Evolutionary conservation across 2,329 filamentous ascomycete genomes (phyloP).

Genomic region (Salinomyces thailandicus): DNA sequence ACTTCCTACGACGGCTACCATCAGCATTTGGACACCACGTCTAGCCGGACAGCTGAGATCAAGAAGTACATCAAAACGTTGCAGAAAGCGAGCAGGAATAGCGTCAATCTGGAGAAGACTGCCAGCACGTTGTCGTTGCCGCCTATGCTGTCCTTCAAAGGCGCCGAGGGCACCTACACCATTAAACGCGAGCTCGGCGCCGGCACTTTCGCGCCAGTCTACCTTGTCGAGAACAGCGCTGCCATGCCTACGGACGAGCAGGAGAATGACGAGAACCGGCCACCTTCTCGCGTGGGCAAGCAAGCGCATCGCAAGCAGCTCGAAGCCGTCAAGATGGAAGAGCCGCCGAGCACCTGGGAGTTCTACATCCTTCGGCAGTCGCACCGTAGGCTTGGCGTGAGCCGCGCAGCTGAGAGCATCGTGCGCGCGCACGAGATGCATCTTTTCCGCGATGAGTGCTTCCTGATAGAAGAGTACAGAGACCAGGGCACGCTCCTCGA

Average conservation of each 20-base stretch:
- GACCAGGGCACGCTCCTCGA: slow-evolving; percentile 91
- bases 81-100: slow-evolving; percentile 45
- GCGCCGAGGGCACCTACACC: slow-evolving; percentile 57
- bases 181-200: slow-evolving; percentile 79
- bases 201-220: slow-evolving; percentile 91
- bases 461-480: slow-evolving; percentile 77
- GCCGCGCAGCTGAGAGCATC: slow-evolving; percentile 63
- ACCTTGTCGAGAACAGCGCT: slow-evolving; percentile 62
- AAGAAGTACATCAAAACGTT: slow-evolving; percentile 67
- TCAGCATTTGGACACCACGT: slow-evolving; percentile 55
- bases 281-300: slow-evolving; percentile 48
- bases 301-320: slow-evolving; percentile 49
- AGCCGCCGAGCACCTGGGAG: slow-evolving; percentile 82
- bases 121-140: slow-evolving; percentile 48
- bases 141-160: slow-evolving; percentile 58
- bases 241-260: slow-evolving; percentile 23
- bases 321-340: slow-evolving; percentile 91
- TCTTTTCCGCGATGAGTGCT: slow-evolving; percentile 80
- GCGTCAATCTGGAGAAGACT: slow-evolving; percentile 49
- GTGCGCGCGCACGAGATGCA: slow-evolving; percentile 83
- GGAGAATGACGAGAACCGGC: slow-evolving; percentile 37
- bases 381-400: slow-evolving; percentile 60
- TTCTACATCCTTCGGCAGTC: slow-evolving; percentile 88
- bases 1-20: slow-evolving; percentile 68
- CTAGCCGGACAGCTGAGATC: slow-evolving; percentile 62